phyloP scores from a whole-genome alignment of 2,329 filamentous ascomycete genomes.

The Aspergillus fischeri region DNA sequence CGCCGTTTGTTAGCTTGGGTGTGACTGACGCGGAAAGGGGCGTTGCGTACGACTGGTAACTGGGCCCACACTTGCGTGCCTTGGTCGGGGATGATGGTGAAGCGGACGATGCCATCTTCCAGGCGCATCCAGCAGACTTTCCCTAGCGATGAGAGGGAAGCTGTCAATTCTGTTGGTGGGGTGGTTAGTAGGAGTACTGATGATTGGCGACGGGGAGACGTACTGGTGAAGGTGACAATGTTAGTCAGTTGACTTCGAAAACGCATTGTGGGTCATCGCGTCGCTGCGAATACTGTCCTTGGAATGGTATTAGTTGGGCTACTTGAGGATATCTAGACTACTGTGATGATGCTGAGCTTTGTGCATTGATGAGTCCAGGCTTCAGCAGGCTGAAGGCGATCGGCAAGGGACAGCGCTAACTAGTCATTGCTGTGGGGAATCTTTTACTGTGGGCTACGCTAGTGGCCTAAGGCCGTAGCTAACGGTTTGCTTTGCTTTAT shows the following conservation, averaged over 20 bases:
- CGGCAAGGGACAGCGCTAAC: background rate
- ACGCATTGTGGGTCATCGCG: slow-evolving; percentile 24
- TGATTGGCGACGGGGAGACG: slow-evolving; percentile 18
- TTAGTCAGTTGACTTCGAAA: slow-evolving; percentile 32
- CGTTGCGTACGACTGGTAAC: slow-evolving; percentile 42
- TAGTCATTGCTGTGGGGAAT: background rate
- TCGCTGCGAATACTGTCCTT: background rate
- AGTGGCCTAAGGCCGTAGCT: background rate
- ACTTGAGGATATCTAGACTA: background rate
- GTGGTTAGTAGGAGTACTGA: slow-evolving; percentile 16
- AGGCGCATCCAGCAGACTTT: slow-evolving; percentile 89
- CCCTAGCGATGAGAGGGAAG: slow-evolving; percentile 62
- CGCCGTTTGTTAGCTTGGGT: slow-evolving; percentile 1
- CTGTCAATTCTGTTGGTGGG: slow-evolving; percentile 52
- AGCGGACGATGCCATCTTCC: slow-evolving; percentile 80
- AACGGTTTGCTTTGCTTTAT: background rate
- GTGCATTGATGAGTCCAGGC: background rate
- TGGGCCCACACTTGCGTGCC: slow-evolving; percentile 96
- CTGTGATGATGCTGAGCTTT: background rate
- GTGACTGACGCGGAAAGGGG: no score
- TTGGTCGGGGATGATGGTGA: slow-evolving; percentile 91
- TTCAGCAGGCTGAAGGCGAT: background rate
- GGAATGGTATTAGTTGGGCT: background rate
- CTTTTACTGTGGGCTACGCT: background rate
- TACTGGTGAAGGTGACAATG: slow-evolving; percentile 49